Percentiles rank a stretch among this genome's conserved stretches.
phyloP scores from a whole-genome alignment of 306 rosid genomes.

The Inga oerstediana region DNA sequence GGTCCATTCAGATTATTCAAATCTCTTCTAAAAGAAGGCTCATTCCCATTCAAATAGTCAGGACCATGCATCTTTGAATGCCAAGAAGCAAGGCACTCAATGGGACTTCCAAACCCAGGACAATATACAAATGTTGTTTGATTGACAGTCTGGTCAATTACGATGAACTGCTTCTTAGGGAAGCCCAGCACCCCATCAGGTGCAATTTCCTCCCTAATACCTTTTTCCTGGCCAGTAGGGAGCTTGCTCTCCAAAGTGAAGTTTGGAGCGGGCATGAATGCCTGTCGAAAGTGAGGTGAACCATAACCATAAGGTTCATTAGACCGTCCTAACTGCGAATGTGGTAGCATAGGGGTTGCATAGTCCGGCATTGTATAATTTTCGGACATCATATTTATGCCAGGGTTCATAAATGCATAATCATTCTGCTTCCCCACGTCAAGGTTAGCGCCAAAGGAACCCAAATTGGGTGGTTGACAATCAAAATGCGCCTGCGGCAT shows the following conservation, averaged over 20 bases:
- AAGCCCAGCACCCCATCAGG: slow-evolving; percentile 35
- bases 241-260: slow-evolving; percentile 36
- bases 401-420: slow-evolving; percentile 44
- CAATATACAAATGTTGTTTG: slow-evolving; percentile 67
- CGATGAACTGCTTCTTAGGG: slow-evolving; percentile 64
- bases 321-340: slow-evolving; percentile 46
- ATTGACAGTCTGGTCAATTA: slow-evolving; percentile 70
- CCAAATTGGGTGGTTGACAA: slow-evolving; percentile 60
- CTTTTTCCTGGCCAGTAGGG: slow-evolving; percentile 31
- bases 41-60: slow-evolving; percentile 41
- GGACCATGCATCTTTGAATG: slow-evolving; percentile 38
- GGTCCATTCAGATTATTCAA: slow-evolving; percentile 46
- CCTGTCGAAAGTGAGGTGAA: slow-evolving; percentile 63
- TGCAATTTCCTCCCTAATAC: slow-evolving; percentile 33
- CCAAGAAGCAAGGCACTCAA: slow-evolving; percentile 60
- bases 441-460: slow-evolving; percentile 43
- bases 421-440: slow-evolving; percentile 55
- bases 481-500: slow-evolving; percentile 46
- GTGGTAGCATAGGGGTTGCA: slow-evolving; percentile 49
- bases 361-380: slow-evolving; percentile 47
- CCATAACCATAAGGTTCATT: slow-evolving; percentile 68
- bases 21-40: slow-evolving; percentile 36
- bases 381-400: slow-evolving; percentile 35
- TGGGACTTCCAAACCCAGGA: slow-evolving; percentile 58
- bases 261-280: slow-evolving; percentile 47